Evolutionary conservation across 352 stramenopile genomes (phyloP).

Genomic region (Phytophthora nicotianae): DNA sequence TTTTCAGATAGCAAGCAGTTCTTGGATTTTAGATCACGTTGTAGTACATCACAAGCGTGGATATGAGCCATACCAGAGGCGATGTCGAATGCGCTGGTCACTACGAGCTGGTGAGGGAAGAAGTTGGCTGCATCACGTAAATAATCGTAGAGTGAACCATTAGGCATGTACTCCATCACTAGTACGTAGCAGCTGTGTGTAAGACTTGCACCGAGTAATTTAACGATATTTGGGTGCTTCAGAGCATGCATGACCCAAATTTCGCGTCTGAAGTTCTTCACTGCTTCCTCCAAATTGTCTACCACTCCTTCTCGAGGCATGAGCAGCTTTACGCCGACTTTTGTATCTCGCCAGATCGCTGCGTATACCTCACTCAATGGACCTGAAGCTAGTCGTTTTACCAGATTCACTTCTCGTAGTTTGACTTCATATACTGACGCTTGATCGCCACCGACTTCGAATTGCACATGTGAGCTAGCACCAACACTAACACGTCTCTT

Average conservation of each 20-base stretch:
- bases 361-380: slow-evolving; percentile 80
- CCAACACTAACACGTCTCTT: slow-evolving; percentile 70
- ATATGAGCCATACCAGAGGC: slow-evolving; percentile 69
- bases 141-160: slow-evolving; percentile 85
- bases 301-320: slow-evolving; percentile 75
- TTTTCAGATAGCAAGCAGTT: slow-evolving; percentile 82
- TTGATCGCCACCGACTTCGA: slow-evolving; percentile 76
- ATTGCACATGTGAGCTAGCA: slow-evolving; percentile 59
- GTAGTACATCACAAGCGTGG: slow-evolving; percentile 59
- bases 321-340: slow-evolving; percentile 78
- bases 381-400: slow-evolving; percentile 74
- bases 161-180: slow-evolving; percentile 88
- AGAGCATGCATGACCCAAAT: slow-evolving; percentile 83
- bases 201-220: slow-evolving; percentile 76
- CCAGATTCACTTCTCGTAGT: slow-evolving; percentile 72
- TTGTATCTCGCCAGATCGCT: slow-evolving; percentile 75
- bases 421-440: slow-evolving; percentile 84
- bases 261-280: slow-evolving; percentile 81
- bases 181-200: slow-evolving; percentile 82
- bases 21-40: slow-evolving; percentile 82
- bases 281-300: slow-evolving; percentile 69
- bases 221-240: slow-evolving; percentile 77
- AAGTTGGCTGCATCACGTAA: slow-evolving; percentile 77
- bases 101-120: slow-evolving; percentile 62
- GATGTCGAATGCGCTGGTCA: slow-evolving; percentile 69